These are phyloP conservation scores for Hypsizygus marmoreus DNA, from an alignment of 768 basidiomycete species.

Conservation along the genomic window DNA sequence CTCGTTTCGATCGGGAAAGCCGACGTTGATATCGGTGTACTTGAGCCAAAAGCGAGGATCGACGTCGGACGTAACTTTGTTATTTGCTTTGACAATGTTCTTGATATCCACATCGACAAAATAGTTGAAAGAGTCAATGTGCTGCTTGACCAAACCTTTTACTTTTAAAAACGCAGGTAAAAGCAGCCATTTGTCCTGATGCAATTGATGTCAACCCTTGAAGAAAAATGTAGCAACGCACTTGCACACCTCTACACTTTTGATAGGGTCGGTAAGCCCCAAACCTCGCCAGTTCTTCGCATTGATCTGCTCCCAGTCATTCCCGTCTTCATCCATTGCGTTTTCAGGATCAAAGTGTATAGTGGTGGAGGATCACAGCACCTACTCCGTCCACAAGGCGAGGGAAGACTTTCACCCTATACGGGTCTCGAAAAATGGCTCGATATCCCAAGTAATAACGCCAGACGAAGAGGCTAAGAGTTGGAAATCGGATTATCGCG, in stretches of 20 bases:
- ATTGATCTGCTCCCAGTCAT: conserved; percentile 61
- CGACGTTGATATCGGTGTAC: conserved; percentile 94
- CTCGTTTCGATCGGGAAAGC: conserved; percentile 89
- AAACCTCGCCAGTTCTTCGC: conserved; percentile 72
- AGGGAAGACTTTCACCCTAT: no score
- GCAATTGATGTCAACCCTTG: conserved; percentile 10
- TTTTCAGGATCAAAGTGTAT: no score
- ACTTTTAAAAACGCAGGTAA: conserved; percentile 96
- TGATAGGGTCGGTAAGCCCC: conserved; percentile 86
- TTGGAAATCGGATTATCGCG: no score
- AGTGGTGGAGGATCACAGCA: no score
- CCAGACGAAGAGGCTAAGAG: no score
- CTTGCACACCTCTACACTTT: conserved; percentile 80
- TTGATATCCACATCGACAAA: conserved; percentile 98
- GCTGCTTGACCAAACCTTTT: conserved; percentile 98
- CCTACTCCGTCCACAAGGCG: neutral
- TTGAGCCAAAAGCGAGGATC: conserved; percentile 97
- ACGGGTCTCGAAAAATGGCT: no score
- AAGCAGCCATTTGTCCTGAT: conserved; percentile 96
- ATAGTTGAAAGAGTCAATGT: conserved; percentile 98
- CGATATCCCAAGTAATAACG: no score
- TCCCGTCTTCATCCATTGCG: conserved; percentile 24
- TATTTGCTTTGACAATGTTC: conserved; percentile 92
- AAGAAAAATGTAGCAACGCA: conserved; percentile 1
- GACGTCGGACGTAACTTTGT: conserved; percentile 93